Percentiles rank a stretch among this genome's conserved stretches.
phyloP scores from a whole-genome alignment of 164 flowering plant genomes.

The Piper betle region DNA sequence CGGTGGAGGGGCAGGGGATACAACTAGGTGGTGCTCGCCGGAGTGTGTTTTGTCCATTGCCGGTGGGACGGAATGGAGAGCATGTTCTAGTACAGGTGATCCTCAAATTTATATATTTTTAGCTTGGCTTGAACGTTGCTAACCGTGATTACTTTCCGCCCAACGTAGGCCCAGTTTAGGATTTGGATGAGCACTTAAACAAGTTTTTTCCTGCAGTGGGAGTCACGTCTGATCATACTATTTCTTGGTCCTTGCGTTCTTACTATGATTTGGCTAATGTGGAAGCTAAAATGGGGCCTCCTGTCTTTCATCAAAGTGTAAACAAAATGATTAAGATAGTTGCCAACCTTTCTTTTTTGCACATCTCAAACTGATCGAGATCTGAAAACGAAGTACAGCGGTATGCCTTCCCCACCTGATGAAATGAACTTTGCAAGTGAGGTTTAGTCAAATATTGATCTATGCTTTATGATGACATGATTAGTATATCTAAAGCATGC shows the following conservation, averaged over 20 bases:
- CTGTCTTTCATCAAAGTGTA: background rate
- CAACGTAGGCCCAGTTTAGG: background rate
- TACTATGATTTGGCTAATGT: background rate
- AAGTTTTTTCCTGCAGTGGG: background rate
- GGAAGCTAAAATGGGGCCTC: background rate
- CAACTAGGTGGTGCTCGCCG: background rate
- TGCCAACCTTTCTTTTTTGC: background rate
- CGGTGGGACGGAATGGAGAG: background rate
- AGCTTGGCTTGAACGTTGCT: background rate
- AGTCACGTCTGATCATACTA: background rate
- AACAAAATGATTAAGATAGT: background rate
- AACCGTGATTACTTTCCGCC: background rate
- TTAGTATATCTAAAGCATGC: background rate
- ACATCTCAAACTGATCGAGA: too few relatives aligned
- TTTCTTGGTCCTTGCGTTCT: background rate
- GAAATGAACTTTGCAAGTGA: too few relatives aligned
- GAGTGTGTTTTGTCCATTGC: background rate
- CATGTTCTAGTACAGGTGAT: background rate
- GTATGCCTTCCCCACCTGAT: background rate
- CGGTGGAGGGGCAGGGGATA: conserved; percentile 32
- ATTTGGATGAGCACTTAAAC: background rate
- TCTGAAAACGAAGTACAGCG: too few relatives aligned
- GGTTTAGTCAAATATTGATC: too few relatives aligned
- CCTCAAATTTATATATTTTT: background rate
- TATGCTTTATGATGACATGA: background rate